phyloP scores from a whole-genome alignment of 257 asterid genomes.

The Salvia hispanica region DNA sequence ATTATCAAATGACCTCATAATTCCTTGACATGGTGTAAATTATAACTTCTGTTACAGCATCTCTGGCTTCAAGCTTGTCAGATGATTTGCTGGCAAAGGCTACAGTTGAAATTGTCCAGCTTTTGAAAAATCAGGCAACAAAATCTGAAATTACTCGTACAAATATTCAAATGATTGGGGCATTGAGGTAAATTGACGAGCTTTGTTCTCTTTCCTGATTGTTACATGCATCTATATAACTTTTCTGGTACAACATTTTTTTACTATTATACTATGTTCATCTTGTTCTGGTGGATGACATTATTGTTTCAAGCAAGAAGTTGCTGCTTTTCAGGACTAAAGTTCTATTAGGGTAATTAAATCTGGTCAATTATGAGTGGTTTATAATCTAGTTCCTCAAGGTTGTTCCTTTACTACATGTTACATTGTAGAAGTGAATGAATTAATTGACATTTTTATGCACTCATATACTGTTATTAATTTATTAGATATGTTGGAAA shows the following conservation, averaged over 20 bases:
- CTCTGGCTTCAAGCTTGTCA: constrained; percentile 94
- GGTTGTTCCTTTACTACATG: not conserved
- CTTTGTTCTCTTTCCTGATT: constrained; percentile 24
- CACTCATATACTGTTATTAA: not conserved
- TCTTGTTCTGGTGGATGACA: constrained; percentile 16
- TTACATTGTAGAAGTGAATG: not conserved
- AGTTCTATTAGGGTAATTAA: not conserved
- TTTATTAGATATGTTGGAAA: constrained; percentile 15
- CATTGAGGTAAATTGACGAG: constrained; percentile 64
- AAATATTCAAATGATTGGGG: constrained; percentile 98
- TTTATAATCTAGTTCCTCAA: constrained; percentile 7
- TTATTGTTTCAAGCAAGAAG: not conserved
- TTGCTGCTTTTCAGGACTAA: constrained; percentile 18
- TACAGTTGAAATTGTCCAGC: constrained; percentile 75
- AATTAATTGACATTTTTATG: not conserved
- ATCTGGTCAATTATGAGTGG: not conserved
- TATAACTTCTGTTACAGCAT: constrained; percentile 59
- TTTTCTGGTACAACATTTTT: constrained; percentile 21
- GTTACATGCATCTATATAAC: constrained; percentile 17
- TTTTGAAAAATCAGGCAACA: constrained; percentile 57
- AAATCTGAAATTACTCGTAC: constrained; percentile 92
- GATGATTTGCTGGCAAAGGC: constrained; percentile 95
- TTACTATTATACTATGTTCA: not conserved
- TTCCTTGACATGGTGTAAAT: constrained; percentile 24
- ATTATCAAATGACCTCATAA: constrained; percentile 14